Percentiles rank a stretch among this genome's conserved stretches.
Evolutionary conservation across 2,329 filamentous ascomycete genomes (phyloP).

Genomic region (Paecilomyces fulvus): DNA sequence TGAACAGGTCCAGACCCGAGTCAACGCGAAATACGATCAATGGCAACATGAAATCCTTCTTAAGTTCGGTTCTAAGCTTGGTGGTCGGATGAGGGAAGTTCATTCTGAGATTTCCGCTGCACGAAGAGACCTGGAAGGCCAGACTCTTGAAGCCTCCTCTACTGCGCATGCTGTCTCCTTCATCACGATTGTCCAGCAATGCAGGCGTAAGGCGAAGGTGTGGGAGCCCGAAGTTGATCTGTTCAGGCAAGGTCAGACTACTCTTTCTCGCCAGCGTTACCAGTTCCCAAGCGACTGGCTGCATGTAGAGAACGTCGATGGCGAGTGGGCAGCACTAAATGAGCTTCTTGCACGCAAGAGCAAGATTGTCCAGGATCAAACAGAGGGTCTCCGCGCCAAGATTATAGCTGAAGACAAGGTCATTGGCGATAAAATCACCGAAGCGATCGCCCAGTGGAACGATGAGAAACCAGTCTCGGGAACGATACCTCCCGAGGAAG

Average conservation of each 20-base stretch:
- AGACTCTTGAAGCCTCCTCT: constrained; percentile 86
- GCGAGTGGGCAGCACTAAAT: constrained; percentile 88
- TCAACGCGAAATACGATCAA: constrained; percentile 98
- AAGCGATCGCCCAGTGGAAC: constrained; percentile 82
- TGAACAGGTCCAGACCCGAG: constrained; percentile 95
- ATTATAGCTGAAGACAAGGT: constrained; percentile 90
- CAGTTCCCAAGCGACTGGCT: constrained; percentile 93
- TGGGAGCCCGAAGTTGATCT: constrained; percentile 96
- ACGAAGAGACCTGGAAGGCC: constrained; percentile 78
- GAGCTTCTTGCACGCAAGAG: constrained; percentile 87
- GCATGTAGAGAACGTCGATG: constrained; percentile 90
- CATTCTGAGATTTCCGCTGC: constrained; percentile 88
- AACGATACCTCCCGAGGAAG: constrained; percentile 81
- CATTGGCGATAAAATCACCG: constrained; percentile 76
- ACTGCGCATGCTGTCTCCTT: constrained; percentile 97
- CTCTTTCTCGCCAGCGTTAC: constrained; percentile 81
- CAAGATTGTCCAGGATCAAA: constrained; percentile 94
- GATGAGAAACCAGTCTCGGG: constrained; percentile 96
- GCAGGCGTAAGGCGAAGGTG: constrained; percentile 82
- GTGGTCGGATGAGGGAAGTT: constrained; percentile 83
- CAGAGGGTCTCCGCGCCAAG: constrained; percentile 88
- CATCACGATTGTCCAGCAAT: constrained; percentile 95
- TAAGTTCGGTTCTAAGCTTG: constrained; percentile 85
- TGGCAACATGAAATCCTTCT: constrained; percentile 97
- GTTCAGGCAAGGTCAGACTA: constrained; percentile 92